Percentiles rank a stretch among this genome's conserved stretches.
Conservation (phyloP, 257 asterid genomes). For the Sherardia arvensis region DNA sequence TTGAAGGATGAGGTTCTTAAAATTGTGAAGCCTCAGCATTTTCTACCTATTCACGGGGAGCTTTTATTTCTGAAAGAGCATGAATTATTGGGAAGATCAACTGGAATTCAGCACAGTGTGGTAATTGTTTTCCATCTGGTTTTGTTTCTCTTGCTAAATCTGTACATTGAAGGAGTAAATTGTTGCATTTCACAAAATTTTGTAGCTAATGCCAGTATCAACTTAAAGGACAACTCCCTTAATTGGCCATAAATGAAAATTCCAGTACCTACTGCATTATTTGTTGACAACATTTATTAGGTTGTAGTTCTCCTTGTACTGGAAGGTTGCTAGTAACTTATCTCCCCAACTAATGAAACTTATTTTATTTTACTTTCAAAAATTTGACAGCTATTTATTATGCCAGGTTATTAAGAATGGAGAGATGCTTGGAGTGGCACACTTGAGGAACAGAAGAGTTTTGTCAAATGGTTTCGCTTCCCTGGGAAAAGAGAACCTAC, state of each 20-base stretch:
- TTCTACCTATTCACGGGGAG: slow-evolving; percentile 96
- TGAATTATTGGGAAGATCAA: slow-evolving; percentile 83
- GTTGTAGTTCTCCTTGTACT: background rate
- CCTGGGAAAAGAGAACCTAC: slow-evolving; percentile 87
- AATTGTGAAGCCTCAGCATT: slow-evolving; percentile 98
- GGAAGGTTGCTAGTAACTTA: background rate
- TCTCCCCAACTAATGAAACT: background rate
- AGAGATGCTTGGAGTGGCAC: slow-evolving; percentile 98
- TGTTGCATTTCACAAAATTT: background rate
- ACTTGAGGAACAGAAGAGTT: slow-evolving; percentile 86
- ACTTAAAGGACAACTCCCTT: background rate
- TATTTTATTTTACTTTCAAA: background rate
- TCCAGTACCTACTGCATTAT: background rate
- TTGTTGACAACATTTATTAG: background rate
- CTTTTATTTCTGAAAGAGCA: slow-evolving; percentile 96
- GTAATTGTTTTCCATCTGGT: slow-evolving; percentile 36
- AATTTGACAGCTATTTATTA: slow-evolving; percentile 6
- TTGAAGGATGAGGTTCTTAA: slow-evolving; percentile 87
- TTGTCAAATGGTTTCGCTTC: slow-evolving; percentile 80
- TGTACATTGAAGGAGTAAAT: slow-evolving; percentile 1
- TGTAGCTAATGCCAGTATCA: background rate
- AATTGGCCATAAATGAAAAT: background rate
- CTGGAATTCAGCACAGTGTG: slow-evolving; percentile 87
- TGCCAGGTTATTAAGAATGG: slow-evolving; percentile 93
- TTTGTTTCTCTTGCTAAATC: background rate